Percentiles rank a stretch among this genome's conserved stretches.
Conservation (phyloP, 129 eudicot species). For the Chrysanthemum makinoi region DNA sequence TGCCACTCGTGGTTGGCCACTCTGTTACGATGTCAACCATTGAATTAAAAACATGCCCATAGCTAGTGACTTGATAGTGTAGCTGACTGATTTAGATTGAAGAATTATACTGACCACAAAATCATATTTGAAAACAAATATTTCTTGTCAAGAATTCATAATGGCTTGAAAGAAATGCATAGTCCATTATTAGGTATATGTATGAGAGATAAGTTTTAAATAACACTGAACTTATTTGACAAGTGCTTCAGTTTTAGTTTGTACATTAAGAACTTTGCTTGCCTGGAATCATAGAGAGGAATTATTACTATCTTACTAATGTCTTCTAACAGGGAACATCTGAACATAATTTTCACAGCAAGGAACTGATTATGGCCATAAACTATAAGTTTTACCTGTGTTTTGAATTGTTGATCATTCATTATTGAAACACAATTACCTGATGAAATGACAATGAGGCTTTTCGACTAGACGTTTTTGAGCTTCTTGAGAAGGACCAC, state of each 20-base stretch:
- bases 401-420: background rate
- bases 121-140: slow-evolving; percentile 17
- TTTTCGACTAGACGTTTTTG: background rate
- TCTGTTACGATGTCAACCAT: slow-evolving; percentile 34
- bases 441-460: background rate
- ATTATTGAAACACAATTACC: background rate
- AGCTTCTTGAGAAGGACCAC: slow-evolving; percentile 10
- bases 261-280: background rate
- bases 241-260: background rate
- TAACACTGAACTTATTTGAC: background rate
- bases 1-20: slow-evolving; percentile 38
- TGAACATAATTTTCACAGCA: slow-evolving; percentile 1
- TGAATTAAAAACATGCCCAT: slow-evolving; percentile 28
- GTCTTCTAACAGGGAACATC: slow-evolving; percentile 25
- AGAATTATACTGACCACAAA: slow-evolving; percentile 21
- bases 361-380: background rate
- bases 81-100: slow-evolving; percentile 32
- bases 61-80: slow-evolving; percentile 29
- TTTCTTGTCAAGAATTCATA: slow-evolving; percentile 2
- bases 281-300: background rate
- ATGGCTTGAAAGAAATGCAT: slow-evolving; percentile 13
- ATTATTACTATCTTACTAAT: slow-evolving; percentile 5
- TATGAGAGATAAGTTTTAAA: slow-evolving; percentile 15
- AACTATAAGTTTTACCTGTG: background rate
- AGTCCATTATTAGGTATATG: slow-evolving; percentile 14